Evolutionary conservation across 164 flowering plant genomes (phyloP), one percentile per base, ranked within the genome.

Genomic region (Liriodendron chinense): DNA sequence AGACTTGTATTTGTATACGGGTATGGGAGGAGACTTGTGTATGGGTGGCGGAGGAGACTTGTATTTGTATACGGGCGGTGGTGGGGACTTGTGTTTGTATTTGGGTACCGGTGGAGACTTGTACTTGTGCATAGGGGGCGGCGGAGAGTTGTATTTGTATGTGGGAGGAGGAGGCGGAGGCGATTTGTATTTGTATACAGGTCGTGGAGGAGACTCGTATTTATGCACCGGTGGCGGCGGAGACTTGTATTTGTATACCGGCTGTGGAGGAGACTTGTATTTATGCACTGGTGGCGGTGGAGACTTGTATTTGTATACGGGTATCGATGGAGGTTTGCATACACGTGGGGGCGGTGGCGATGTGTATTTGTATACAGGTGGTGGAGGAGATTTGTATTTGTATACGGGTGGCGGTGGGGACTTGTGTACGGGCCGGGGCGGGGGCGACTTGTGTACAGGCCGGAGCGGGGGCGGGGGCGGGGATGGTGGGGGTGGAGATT

Each of bases 331-430:
- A 10, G 28, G 64, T 61, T n/a, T n/a, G 16, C 9, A 61, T 61
- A 6, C 22, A 22, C 22, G 22, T 61, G 7, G 64, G n/a, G 64
- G 64, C 16, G 64, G 72, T 4, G 28, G 72, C 7, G n/a, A 22
- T 12, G 21, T 48, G 70, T 25, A 43, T 59, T 28, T 23, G 21
- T 12, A 47, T 34, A 43, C 47, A 6, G 76, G 77, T 20, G 72
- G 72, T 0, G 67, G 72, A 25, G 77, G 77, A 25, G 77, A 68
- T 12, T 20, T 34, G 53, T 28, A 67, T 12, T 16, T 56, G 28
- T 28, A 57, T 28, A 34, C 18, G 50, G 66, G 74, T 1, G 26
- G 67, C 1, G 67, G 26, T 3, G 65, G 74, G 22, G 74, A 64
- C 7, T 22, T 6, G 70, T 53, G 2, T 8, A 53, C 20, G 18